A percentile compares a stretch with the other conserved stretches of the same genome.
phyloP scores from a whole-genome alignment of 768 basidiomycete species.

The Tylopilus balloui region DNA sequence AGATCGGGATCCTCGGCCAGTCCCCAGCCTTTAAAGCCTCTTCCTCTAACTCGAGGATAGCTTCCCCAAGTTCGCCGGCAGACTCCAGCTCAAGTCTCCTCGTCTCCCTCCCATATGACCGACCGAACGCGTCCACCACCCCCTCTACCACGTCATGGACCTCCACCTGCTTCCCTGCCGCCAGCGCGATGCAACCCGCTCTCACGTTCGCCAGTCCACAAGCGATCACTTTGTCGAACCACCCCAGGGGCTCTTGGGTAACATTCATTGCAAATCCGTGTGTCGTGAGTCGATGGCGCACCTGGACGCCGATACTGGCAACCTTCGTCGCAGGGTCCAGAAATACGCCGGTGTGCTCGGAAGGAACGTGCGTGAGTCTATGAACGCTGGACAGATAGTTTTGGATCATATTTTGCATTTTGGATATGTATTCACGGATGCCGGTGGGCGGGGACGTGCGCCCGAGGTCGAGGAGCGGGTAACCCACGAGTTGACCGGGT shows the following conservation, averaged over 20 bases:
- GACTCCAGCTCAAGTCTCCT: slow-evolving; percentile 38
- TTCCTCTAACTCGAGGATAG: slow-evolving; percentile 44
- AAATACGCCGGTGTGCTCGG: slow-evolving; percentile 90
- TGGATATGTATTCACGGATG: slow-evolving; percentile 80
- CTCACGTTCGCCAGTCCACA: slow-evolving; percentile 85
- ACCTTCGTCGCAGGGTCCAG: slow-evolving; percentile 76
- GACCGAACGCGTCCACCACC: slow-evolving; percentile 46
- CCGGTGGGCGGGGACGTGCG: slow-evolving; percentile 67
- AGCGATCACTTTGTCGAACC: slow-evolving; percentile 88
- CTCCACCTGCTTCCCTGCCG: slow-evolving; percentile 34
- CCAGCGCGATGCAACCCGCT: slow-evolving; percentile 62
- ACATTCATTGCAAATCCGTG: slow-evolving; percentile 96
- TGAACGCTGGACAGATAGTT: slow-evolving; percentile 57
- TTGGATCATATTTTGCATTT: slow-evolving; percentile 69
- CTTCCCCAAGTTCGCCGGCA: slow-evolving; percentile 45
- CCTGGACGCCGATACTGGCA: slow-evolving; percentile 94
- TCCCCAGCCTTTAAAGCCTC: slow-evolving; percentile 39
- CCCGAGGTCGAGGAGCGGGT: slow-evolving; percentile 88
- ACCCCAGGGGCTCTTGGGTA: slow-evolving; percentile 69
- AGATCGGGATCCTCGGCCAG: slow-evolving; percentile 33
- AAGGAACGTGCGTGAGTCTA: slow-evolving; percentile 51
- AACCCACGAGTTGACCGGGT: slow-evolving; percentile 95
- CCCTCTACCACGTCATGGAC: slow-evolving; percentile 51
- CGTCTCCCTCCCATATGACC: slow-evolving; percentile 46
- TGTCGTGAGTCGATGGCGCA: slow-evolving; percentile 88